Evolutionary conservation across 148 eudicot genomes (phyloP), one percentile per base, ranked within the genome.

Genomic region (Silene latifolia): DNA sequence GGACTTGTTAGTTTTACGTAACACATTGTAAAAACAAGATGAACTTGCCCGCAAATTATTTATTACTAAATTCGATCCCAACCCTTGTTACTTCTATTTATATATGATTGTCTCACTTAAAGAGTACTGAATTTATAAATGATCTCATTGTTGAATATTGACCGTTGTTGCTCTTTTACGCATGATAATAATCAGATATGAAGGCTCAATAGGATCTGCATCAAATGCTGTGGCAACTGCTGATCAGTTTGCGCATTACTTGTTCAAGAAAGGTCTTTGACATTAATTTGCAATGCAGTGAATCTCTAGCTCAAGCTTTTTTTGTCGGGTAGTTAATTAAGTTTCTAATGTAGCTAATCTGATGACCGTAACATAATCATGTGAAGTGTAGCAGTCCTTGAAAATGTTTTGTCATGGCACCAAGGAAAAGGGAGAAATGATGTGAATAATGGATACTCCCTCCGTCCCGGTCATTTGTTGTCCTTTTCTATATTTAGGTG

Each of bases 151-250:
- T 59, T 51, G 23, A n/a, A 32, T 5, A 2, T 24, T 15, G 56
- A 51, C 56, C 9, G 44, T 8, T 8, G 44, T 0, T 70, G 5
- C 17, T 59, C 57, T 47, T 72, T 48, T 46, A n/a, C 67, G 0
- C 57, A 39, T 83, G 61, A 25, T 42, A 63, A 12, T 14, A 3
- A n/a, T 27, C 83, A 96, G 99, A 76, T 96, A 96, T 64, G 95
- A 96, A 71, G 99, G 98, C 47, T 90, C 99, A 44, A 84, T 90
- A 66, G 96, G 91, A 61, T 78, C 94, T 71, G 99, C 99, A 7
- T 90, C 98, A 46, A 83, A 84, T 73, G 99, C 94, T 46, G 86
- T 92, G 84, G 88, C 82, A 75, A 89, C 86, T 76, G 89, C 84
- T 69, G 99, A 96, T 81, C 91, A 87, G 56, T 80, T 95, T 23